phyloP scores from a whole-genome alignment of 768 basidiomycete genomes.

The Naganishia randhawae region DNA sequence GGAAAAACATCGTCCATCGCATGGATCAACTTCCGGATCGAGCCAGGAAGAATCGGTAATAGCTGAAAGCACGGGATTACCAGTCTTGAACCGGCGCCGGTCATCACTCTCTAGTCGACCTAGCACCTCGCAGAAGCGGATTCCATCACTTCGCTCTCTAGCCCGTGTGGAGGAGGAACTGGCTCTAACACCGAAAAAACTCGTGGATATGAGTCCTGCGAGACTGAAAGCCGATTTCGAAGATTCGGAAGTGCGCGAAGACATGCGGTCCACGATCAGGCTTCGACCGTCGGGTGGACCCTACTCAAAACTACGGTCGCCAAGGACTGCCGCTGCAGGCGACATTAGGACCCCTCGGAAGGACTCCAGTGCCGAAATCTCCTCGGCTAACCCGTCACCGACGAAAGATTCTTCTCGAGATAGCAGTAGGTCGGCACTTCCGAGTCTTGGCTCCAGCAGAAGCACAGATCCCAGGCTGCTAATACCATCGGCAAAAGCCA shows the following conservation, averaged over 20 bases:
- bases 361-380: not conserved
- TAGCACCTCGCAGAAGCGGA: not conserved
- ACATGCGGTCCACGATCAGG: slow-evolving; percentile 12
- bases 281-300: not conserved
- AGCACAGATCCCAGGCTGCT: slow-evolving; percentile 17
- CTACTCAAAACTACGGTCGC: not conserved
- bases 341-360: not conserved
- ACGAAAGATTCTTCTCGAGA: not conserved
- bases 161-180: slow-evolving; percentile 15
- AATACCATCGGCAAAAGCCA: slow-evolving; percentile 10
- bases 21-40: slow-evolving; percentile 9
- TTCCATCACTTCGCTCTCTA: slow-evolving; percentile 4
- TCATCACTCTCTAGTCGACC: slow-evolving; percentile 10
- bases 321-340: not conserved
- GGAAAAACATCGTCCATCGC: slow-evolving; percentile 4
- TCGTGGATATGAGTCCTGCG: slow-evolving; percentile 18
- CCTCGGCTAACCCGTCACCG: not conserved
- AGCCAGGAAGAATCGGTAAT: slow-evolving; percentile 6
- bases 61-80: not conserved
- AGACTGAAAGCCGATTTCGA: slow-evolving; percentile 12
- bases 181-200: not conserved
- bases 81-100: not conserved
- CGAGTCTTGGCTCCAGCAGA: not conserved
- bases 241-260: slow-evolving; percentile 4
- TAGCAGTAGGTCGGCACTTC: not conserved